phyloP scores from a whole-genome alignment of 1,139 yeast genomes.

The Citeromyces siamensis region DNA sequence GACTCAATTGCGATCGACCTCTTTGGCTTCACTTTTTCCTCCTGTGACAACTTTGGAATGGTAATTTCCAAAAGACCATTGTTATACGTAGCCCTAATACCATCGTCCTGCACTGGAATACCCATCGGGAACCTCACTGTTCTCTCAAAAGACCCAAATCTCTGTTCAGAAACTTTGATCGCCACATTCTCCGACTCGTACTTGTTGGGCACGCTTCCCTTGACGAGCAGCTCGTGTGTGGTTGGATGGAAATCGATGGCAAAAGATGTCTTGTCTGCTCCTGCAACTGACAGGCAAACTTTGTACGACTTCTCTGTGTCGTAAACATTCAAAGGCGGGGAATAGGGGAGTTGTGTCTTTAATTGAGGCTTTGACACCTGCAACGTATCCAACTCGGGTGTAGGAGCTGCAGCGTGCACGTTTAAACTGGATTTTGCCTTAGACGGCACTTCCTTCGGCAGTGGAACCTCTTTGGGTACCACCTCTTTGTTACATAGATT shows the following conservation, averaged over 20 bases:
- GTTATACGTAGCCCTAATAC: slow-evolving; percentile 35
- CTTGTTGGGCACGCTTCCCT: slow-evolving; percentile 30
- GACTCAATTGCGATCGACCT: slow-evolving; percentile 27
- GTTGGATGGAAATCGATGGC: slow-evolving; percentile 43
- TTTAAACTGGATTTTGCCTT: slow-evolving; percentile 9
- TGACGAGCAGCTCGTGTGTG: slow-evolving; percentile 32
- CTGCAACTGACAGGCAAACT: slow-evolving; percentile 38
- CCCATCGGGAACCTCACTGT: slow-evolving; percentile 37
- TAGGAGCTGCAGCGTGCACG: slow-evolving; percentile 18
- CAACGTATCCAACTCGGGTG: slow-evolving; percentile 24
- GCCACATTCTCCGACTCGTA: slow-evolving; percentile 17
- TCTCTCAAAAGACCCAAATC: slow-evolving; percentile 41
- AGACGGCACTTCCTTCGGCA: background rate
- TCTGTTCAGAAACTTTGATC: slow-evolving; percentile 30
- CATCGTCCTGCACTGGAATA: slow-evolving; percentile 36
- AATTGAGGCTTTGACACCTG: slow-evolving; percentile 33
- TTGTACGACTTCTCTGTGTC: slow-evolving; percentile 29
- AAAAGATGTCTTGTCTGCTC: slow-evolving; percentile 36
- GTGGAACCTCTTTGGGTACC: background rate
- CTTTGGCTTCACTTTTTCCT: slow-evolving; percentile 21
- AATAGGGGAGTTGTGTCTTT: slow-evolving; percentile 27
- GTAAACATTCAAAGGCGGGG: slow-evolving; percentile 44
- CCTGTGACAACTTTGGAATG: slow-evolving; percentile 28
- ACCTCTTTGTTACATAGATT: background rate
- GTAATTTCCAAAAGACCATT: slow-evolving; percentile 39